Base-by-base conservation (phyloP, 345 rosid species). In the Microthlaspi erraticum region DNA sequence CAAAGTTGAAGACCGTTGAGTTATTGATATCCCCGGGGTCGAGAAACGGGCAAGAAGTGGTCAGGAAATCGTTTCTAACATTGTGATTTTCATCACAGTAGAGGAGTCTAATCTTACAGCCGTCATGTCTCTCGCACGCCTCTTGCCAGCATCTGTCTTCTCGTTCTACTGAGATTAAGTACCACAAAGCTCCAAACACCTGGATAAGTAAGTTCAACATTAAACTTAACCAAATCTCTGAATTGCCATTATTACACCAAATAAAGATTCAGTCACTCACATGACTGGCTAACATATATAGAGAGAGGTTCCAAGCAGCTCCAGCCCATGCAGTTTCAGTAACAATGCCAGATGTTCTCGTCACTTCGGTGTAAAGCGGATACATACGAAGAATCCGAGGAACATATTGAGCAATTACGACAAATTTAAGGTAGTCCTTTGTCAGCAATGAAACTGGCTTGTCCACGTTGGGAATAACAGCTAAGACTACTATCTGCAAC, bases 271-370 rank as follows among this genome's bases (percentile, higher is more conserved):
- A 10, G 16, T 10, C 5, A 38, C 74, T 51, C 10, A 75, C 79
- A 68, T 75, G 79, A 68, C 75, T 75, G 18, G 74, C 78, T 50
- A 75, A 53, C 78, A 75, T 75, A 36, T 75, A 75, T 1, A 75
- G 73, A 51, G 66, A 75, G 62, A 75, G 74, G 37, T 75, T 75
- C 75, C 67, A 75, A 52, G 74, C 79, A 36, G 79, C 75, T 53
- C 79, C 79, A 60, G 75, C 79, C 79, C 79, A 75, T 16, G 79
- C 70, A 20, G 79, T 75, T 69, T 75, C 79, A 45, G 79, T 75
- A 38, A 75, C 64, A 32, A 75, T 60, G 20, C 75, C 75, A 54
- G 79, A 54, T 16, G 79, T 67, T 46, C 75, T 68, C 1, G 74
- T 68, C 31, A 75, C 75, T 53, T 75, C 70, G 0, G 56, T 61